These are phyloP conservation scores for Pezicula rhizophila DNA, from an alignment of 2,329 filamentous ascomycete species.

Conservation along the genomic window DNA sequence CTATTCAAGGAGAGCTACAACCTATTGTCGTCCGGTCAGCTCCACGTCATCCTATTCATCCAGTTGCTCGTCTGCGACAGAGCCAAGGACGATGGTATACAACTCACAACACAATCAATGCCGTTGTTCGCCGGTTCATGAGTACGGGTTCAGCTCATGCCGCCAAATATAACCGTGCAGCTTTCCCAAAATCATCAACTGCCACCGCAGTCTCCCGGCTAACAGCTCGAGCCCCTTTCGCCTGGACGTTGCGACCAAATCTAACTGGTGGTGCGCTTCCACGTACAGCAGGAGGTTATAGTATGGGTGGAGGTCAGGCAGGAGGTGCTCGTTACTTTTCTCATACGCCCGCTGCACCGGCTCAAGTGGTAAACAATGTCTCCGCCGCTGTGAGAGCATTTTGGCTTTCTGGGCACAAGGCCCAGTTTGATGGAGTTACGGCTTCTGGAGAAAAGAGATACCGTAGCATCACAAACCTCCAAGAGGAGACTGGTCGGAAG, in stretches of 20 bases:
- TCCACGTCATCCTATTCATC: conserved; percentile 49
- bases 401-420: conserved; percentile 83
- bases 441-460: conserved; percentile 72
- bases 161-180: conserved; percentile 41
- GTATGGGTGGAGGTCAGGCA: conserved; percentile 60
- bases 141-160: conserved; percentile 20
- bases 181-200: conserved; percentile 50
- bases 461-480: conserved; percentile 66
- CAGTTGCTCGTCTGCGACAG: conserved; percentile 57
- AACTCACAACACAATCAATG: conserved; percentile 48
- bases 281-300: conserved; percentile 85
- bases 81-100: conserved; percentile 58
- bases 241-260: conserved; percentile 83
- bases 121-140: conserved; percentile 36
- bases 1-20: conserved; percentile 45
- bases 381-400: conserved; percentile 89
- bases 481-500: conserved; percentile 66
- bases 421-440: conserved; percentile 75
- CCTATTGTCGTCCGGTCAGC: conserved; percentile 52
- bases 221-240: conserved; percentile 76
- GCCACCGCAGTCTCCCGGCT: conserved; percentile 53
- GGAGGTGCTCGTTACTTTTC: conserved; percentile 83
- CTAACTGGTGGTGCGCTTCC: conserved; percentile 81
- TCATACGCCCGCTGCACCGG: conserved; percentile 75
- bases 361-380: conserved; percentile 92